A percentile compares a stretch with the other conserved stretches of the same genome.
phyloP scores from a whole-genome alignment of 2,329 filamentous ascomycete species.

The Fusarium secorum region DNA sequence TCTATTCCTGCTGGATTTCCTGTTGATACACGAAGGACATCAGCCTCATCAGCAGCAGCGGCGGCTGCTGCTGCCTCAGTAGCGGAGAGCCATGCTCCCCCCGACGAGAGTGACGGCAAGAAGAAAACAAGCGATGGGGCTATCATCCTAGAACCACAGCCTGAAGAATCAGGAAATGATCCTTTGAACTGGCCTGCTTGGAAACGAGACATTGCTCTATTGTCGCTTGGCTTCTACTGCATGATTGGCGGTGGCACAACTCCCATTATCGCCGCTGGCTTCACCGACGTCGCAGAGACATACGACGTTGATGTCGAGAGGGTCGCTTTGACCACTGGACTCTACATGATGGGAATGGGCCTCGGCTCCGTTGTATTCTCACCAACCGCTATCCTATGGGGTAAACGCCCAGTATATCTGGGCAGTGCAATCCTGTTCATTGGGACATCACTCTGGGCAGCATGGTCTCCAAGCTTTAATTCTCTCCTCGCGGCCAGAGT shows the following conservation, averaged over 20 bases:
- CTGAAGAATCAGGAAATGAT: constrained; percentile 89
- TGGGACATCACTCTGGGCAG: constrained; percentile 82
- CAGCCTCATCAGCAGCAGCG: constrained; percentile 32
- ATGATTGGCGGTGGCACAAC: constrained; percentile 95
- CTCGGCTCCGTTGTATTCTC: constrained; percentile 84
- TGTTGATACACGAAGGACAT: constrained; percentile 47
- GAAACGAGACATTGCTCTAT: constrained; percentile 79
- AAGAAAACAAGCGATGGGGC: constrained; percentile 84
- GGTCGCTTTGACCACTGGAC: constrained; percentile 86
- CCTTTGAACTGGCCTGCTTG: constrained; percentile 90
- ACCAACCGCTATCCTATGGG: constrained; percentile 88
- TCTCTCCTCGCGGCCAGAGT: constrained; percentile 84
- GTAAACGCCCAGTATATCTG: constrained; percentile 91
- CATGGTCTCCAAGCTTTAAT: constrained; percentile 78
- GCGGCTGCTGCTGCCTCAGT: neutral
- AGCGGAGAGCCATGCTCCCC: constrained; percentile 10
- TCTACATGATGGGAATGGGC: constrained; percentile 94
- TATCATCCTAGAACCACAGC: constrained; percentile 90
- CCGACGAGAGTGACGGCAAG: constrained; percentile 53
- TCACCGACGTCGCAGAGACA: constrained; percentile 76
- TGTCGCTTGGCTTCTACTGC: constrained; percentile 90
- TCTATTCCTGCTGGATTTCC: constrained; percentile 59
- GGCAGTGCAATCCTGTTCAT: constrained; percentile 80
- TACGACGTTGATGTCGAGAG: constrained; percentile 72
- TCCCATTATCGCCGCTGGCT: constrained; percentile 87